Evolutionary conservation across 2,329 filamentous ascomycete species (phyloP).

Genomic region (Cytospora chrysosperma): DNA sequence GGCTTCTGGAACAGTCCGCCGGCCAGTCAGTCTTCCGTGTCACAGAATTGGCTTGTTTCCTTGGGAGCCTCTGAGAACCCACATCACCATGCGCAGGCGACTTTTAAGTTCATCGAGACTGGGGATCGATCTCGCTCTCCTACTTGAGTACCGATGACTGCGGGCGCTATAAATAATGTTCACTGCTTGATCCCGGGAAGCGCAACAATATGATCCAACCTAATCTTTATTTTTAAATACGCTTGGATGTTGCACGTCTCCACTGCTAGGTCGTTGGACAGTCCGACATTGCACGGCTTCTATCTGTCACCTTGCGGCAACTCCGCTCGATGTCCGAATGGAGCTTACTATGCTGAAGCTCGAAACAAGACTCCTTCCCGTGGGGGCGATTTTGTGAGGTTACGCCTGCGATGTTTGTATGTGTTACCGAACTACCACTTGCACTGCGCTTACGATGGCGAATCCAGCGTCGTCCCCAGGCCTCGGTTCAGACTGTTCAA

Average conservation of each 20-base stretch:
- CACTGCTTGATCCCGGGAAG: background rate
- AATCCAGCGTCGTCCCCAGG: background rate
- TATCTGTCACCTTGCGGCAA: background rate
- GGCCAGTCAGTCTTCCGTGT: background rate
- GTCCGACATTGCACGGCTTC: conserved; percentile 1
- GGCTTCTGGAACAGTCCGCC: background rate
- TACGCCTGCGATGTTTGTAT: background rate
- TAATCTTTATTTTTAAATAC: background rate
- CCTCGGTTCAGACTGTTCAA: background rate
- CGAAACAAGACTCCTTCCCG: background rate
- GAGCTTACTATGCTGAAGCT: background rate
- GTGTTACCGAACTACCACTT: background rate
- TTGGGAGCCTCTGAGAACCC: background rate
- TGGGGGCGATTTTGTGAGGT: background rate
- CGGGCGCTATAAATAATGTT: background rate
- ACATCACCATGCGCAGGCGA: background rate
- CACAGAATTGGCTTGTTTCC: background rate
- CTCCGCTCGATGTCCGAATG: conserved; percentile 6
- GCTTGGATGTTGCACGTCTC: background rate
- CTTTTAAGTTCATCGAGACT: background rate
- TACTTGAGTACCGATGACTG: background rate
- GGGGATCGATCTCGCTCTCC: background rate
- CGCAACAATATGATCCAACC: background rate
- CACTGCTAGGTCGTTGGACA: background rate
- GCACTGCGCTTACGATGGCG: background rate